Evolutionary conservation across 768 basidiomycete species (phyloP).

Genomic region (Mycena galericulata): DNA sequence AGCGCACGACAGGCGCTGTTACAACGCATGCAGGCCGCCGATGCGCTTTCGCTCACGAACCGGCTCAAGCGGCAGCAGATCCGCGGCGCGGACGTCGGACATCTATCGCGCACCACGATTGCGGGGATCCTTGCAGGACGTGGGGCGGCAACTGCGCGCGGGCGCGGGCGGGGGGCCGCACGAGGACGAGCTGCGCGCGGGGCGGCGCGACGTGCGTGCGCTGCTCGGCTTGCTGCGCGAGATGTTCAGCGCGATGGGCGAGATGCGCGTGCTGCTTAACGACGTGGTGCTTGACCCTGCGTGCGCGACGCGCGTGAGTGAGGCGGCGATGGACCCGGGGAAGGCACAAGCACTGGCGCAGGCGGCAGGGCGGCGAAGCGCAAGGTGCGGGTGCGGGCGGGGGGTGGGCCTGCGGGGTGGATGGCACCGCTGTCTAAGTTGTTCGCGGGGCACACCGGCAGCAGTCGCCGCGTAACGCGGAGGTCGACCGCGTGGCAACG

Average conservation of each 20-base stretch:
- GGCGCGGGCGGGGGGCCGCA: too few relatives aligned
- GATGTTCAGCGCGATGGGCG: slow-evolving; percentile 83
- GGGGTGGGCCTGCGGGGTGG: slow-evolving; percentile 67
- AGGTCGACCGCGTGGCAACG: slow-evolving; percentile 25
- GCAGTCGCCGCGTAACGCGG: slow-evolving; percentile 42
- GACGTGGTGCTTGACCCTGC: slow-evolving; percentile 91
- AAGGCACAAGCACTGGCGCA: slow-evolving; percentile 60
- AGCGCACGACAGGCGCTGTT: slow-evolving; percentile 58
- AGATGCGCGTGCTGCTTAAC: slow-evolving; percentile 86
- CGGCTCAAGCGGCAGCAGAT: slow-evolving; percentile 93
- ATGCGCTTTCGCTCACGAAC: slow-evolving; percentile 88
- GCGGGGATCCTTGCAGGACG: slow-evolving; percentile 79
- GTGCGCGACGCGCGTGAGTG: slow-evolving; percentile 77
- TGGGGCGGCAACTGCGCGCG: slow-evolving; percentile 81
- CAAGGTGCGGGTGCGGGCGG: too few relatives aligned
- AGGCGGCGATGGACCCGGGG: slow-evolving; percentile 72
- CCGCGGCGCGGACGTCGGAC: slow-evolving; percentile 84
- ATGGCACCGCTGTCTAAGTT: slow-evolving; percentile 89
- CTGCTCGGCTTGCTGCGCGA: slow-evolving; percentile 91
- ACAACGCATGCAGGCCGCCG: slow-evolving; percentile 71
- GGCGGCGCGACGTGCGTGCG: slow-evolving; percentile 80
- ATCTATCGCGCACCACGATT: slow-evolving; percentile 88
- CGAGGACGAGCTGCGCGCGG: slow-evolving; percentile 78
- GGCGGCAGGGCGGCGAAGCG: slow-evolving; percentile 44
- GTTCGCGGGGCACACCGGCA: slow-evolving; percentile 59